Base-by-base conservation (phyloP, 176 grass and related monocot genomes). In the Ensete ventricosum region DNA sequence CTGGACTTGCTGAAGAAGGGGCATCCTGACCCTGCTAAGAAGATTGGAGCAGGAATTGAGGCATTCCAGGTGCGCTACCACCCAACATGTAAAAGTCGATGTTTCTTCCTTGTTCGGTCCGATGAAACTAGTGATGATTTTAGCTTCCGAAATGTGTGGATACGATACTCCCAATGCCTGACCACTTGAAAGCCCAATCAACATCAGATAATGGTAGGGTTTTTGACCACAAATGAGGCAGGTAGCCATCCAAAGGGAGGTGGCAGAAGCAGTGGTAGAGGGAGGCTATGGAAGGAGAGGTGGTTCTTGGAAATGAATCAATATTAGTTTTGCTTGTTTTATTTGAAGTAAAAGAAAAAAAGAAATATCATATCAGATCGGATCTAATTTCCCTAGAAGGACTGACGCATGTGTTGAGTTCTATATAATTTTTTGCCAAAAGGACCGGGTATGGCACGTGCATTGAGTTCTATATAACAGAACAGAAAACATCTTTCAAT, bases 111-210 rank as follows among this genome's bases (percentile, higher is more conserved):
- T 63, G 21, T 83, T 13, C 81, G 88, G 11, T 74, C 83, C 13
- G 94, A 97, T 27, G 88, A 85, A n/a, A 85, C 88, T 0, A 9
- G 54, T 0, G 94, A 97, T 9, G 93, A 96, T 29, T 96, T 96
- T 64, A 92, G 93, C 81, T 96, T 96, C 81, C 84, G 93, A 55
- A 96, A 72, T 96, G 93, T 29, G 87, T 96, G 0, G 83, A 96
- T 77, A 84, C 55, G 19, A 90, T 92, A 62, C 85, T 96, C 64
- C 87, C 89, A 29, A 81, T 92, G 73, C 93, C 93, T 1, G 89
- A 92, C 53, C 62, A 86, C 69, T 72, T 89, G 84, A 92, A 92
- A 84, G 65, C 81, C 34, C 34, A 16, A 8, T 52, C 58, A 50
- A 34, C 58, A 1, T 76, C 74, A 13, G 57, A 48, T 43, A 57